Conservation (phyloP, 176 grass and related monocot genomes). For the Cymbopogon citratus region DNA sequence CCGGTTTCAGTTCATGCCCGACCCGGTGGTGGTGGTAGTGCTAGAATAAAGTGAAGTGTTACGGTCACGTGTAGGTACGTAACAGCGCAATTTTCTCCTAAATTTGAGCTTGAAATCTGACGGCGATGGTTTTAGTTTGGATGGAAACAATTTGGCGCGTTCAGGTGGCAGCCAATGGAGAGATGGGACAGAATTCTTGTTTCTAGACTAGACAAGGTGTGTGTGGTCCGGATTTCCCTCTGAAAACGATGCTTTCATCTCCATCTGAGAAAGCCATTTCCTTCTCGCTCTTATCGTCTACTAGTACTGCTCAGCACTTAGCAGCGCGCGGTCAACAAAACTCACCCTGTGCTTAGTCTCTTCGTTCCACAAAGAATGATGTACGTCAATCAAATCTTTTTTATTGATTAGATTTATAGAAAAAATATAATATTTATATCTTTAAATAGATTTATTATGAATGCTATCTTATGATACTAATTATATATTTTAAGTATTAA, state of each 20-base stretch:
- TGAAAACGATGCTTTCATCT: conserved; percentile 36
- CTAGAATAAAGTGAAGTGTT: neutral
- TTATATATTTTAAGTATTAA: too few species aligned
- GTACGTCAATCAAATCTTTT: too few species aligned
- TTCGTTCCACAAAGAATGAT: too few species aligned
- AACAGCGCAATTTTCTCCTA: neutral
- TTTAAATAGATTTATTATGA: too few species aligned
- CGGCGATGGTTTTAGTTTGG: conserved; percentile 27
- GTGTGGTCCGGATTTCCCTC: neutral
- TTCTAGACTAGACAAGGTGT: conserved; percentile 35
- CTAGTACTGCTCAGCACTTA: neutral
- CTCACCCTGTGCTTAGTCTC: neutral
- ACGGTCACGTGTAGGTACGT: neutral
- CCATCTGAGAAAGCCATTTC: conserved; percentile 24
- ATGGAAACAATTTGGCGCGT: conserved; percentile 21
- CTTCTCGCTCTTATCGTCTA: conserved; percentile 20
- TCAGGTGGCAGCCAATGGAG: neutral
- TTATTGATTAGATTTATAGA: too few species aligned
- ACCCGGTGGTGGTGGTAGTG: neutral
- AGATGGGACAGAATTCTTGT: conserved; percentile 37
- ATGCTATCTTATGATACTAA: too few species aligned
- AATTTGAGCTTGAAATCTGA: conserved; percentile 9
- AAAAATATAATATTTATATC: too few species aligned
- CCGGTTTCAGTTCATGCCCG: neutral
- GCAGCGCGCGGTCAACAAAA: neutral